Conservation (phyloP, 202 grass and related monocot species). For the Bolboschoenoplectus hybrid region DNA sequence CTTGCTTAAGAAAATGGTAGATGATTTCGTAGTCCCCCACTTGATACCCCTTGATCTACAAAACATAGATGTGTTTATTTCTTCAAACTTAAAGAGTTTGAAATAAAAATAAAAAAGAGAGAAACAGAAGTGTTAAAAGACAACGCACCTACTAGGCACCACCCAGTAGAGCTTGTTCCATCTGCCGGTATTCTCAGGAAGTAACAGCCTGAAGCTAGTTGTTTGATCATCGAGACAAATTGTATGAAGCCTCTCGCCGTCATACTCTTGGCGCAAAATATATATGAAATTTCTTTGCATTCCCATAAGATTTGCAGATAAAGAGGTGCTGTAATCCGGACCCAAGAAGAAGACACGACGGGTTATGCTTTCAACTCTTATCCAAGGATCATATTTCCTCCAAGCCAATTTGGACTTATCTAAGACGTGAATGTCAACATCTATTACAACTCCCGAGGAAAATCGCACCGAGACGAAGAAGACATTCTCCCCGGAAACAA, state of each 20-base stretch:
- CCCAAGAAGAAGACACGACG: neutral
- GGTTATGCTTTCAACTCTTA: conserved; percentile 5
- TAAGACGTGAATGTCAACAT: neutral
- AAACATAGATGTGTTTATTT: neutral
- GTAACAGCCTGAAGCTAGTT: neutral
- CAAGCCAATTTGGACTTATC: neutral
- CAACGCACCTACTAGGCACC: neutral
- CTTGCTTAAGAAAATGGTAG: neutral
- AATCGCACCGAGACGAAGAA: neutral
- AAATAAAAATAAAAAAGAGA: neutral
- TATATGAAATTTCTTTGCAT: conserved; percentile 18
- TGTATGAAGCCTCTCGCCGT: neutral
- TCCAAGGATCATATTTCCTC: neutral
- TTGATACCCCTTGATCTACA: neutral
- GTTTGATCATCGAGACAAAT: conserved; percentile 23
- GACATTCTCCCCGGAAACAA: neutral
- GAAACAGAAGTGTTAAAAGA: neutral
- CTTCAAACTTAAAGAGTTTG: neutral
- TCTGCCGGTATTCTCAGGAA: neutral
- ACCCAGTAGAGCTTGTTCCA: neutral
- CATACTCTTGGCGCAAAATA: neutral
- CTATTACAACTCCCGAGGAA: neutral
- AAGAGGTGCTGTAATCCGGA: neutral
- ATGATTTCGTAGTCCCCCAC: neutral
- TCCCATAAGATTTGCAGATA: conserved; percentile 4